These are phyloP conservation scores for Aureoboletus auriporus DNA, from an alignment of 768 basidiomycete genomes.

Conservation along the genomic window DNA sequence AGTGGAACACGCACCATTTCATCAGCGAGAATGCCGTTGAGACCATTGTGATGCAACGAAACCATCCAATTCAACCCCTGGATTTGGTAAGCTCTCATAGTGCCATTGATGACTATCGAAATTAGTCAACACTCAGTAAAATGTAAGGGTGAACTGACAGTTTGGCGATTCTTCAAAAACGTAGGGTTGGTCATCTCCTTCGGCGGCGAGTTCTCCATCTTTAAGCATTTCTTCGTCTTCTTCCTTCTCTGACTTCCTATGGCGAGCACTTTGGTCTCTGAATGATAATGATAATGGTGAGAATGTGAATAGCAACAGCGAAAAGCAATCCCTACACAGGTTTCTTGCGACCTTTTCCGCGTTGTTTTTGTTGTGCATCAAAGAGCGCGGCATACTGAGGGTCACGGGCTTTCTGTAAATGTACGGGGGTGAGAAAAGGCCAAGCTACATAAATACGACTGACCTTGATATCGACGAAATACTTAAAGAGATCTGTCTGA, in stretches of 20 bases:
- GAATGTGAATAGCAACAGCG: not conserved
- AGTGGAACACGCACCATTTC: constrained; percentile 65
- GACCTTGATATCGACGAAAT: constrained; percentile 97
- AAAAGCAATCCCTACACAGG: constrained; percentile 44
- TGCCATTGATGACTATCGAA: constrained; percentile 73
- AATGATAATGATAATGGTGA: not conserved
- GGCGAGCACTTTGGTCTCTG: constrained; percentile 75
- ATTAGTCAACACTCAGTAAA: constrained; percentile 1
- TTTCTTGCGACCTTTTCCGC: constrained; percentile 84
- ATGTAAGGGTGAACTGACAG: constrained; percentile 45
- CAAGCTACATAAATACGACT: constrained; percentile 5
- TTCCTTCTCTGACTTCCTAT: constrained; percentile 96
- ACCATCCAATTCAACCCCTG: constrained; percentile 99
- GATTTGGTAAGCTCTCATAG: constrained; percentile 91
- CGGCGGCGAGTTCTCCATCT: constrained; percentile 74
- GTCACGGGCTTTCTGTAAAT: constrained; percentile 72
- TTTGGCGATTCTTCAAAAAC: constrained; percentile 93
- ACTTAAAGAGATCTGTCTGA: constrained; percentile 96
- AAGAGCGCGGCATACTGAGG: constrained; percentile 90
- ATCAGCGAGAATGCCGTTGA: constrained; percentile 96
- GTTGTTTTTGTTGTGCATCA: constrained; percentile 81
- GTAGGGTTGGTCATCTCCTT: constrained; percentile 84
- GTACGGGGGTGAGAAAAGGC: not conserved
- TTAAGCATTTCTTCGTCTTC: constrained; percentile 95
- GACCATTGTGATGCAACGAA: constrained; percentile 89